Evolutionary conservation across 352 stramenopile genomes (phyloP).

Genomic region (Phytophthora sp.): DNA sequence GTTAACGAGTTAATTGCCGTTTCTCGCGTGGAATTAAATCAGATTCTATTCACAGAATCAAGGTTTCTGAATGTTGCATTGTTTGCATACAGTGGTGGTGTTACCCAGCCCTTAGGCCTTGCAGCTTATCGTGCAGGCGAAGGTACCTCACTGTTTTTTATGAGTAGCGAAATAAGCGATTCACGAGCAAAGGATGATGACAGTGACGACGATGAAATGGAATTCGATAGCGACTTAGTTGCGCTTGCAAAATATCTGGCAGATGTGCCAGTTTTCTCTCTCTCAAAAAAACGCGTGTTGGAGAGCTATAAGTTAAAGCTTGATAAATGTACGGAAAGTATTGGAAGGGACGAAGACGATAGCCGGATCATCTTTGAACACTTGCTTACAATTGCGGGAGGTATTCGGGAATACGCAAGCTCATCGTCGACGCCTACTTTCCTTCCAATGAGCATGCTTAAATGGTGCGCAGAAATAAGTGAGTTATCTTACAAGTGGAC

Average conservation of each 20-base stretch:
- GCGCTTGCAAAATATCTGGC: constrained; percentile 21
- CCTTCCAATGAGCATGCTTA: constrained; percentile 7
- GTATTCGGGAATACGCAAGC: constrained; percentile 14
- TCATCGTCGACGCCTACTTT: constrained; percentile 11
- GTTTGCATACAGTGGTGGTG: neutral
- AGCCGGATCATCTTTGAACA: constrained; percentile 21
- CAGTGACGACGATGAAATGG: neutral
- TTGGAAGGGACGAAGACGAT: constrained; percentile 33
- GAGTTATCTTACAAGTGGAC: constrained; percentile 65
- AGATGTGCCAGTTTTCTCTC: constrained; percentile 2
- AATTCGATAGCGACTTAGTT: constrained; percentile 1
- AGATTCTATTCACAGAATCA: too few species aligned
- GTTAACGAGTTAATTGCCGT: too few species aligned
- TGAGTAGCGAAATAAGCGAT: neutral
- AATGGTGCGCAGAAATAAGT: constrained; percentile 43
- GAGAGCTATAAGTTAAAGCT: constrained; percentile 16
- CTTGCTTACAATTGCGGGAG: constrained; percentile 17
- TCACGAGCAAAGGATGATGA: constrained; percentile 4
- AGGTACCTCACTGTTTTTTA: constrained; percentile 10
- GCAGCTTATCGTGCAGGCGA: constrained; percentile 7
- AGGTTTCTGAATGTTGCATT: constrained; percentile 1
- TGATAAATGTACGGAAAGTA: constrained; percentile 5
- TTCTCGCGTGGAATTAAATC: too few species aligned
- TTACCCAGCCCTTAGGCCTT: neutral
- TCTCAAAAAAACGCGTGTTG: constrained; percentile 3